Percentiles rank a stretch among this genome's conserved stretches.
Evolutionary conservation across 2,329 filamentous ascomycete genomes (phyloP).

Genomic region (Monascus ruber): DNA sequence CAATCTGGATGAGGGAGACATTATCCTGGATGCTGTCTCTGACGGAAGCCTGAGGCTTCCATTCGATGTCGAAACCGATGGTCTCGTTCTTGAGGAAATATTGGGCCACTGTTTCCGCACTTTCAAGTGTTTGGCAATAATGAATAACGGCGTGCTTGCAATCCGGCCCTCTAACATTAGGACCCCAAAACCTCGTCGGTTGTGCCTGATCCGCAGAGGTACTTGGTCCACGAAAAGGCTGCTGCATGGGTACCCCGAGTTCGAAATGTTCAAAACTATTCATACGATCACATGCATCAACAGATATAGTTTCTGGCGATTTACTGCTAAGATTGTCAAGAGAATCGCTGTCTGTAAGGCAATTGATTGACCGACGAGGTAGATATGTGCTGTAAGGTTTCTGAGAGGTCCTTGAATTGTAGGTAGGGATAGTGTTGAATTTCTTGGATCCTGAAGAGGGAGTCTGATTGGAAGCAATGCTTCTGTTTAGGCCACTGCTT

Average conservation of each 20-base stretch:
- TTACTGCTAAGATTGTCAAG: too few species aligned
- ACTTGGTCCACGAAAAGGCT: not conserved
- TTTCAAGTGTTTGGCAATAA: slow-evolving; percentile 60
- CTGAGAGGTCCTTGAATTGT: too few species aligned
- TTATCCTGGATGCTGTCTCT: slow-evolving; percentile 49
- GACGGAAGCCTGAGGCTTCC: slow-evolving; percentile 47
- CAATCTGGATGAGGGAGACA: slow-evolving; percentile 73
- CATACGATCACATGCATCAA: too few species aligned
- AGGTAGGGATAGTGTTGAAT: too few species aligned
- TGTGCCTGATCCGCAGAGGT: not conserved
- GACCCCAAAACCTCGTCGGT: slow-evolving; percentile 19
- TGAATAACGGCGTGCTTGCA: slow-evolving; percentile 54
- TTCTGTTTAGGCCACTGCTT: too few species aligned
- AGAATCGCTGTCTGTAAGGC: too few species aligned
- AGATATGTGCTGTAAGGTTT: too few species aligned
- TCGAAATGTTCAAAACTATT: too few species aligned
- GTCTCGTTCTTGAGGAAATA: slow-evolving; percentile 59
- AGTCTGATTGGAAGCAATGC: too few species aligned
- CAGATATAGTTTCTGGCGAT: too few species aligned
- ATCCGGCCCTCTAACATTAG: slow-evolving; percentile 29
- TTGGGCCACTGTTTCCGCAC: slow-evolving; percentile 54
- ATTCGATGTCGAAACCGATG: slow-evolving; percentile 86
- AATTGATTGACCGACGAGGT: too few species aligned
- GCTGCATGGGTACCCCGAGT: not conserved
- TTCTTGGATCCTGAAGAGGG: too few species aligned